Base-by-base conservation (phyloP, 2,329 filamentous ascomycete species). In the Fusarium papillatum region DNA sequence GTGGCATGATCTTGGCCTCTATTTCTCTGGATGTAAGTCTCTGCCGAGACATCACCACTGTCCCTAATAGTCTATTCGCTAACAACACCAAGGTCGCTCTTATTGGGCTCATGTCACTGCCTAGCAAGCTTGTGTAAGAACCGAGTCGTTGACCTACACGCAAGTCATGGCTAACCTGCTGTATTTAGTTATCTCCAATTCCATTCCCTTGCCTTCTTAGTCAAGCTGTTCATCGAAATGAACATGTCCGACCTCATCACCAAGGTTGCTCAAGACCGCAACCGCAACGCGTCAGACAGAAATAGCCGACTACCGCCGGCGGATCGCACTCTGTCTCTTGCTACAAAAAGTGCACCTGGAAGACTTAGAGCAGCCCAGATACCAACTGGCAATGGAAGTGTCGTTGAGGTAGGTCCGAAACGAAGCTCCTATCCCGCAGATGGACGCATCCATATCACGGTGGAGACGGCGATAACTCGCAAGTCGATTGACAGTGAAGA, bases 151-250 rank as follows among this genome's bases (percentile, higher is more conserved):
- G n/a, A 57, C 53, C n/a, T 17, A 22, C n/a, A 24, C 8, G 13
- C 36, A 19, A 17, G 31, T 31, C n/a, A 36, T 57, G 19, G 13
- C 53, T 57, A n/a, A 57, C 29, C 31, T 22, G 13, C 22, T 16
- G 10, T 7, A 22, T 17, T 22, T 22, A 57, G 53, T 14, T 57
- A 57, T 14, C 57, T 60, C 17, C 57, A 60, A 1, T 29, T 60
- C 7, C 57, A 60, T 14, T 39, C 57, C 13, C 3, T 60, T 0
- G 57, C 57, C 13, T 60, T 38, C 10, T 39, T 60, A 22, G 36
- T 60, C 36, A 60, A 60, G 22, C 34, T 60, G 34, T 60, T 60
- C 34, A 60, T 60, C 36, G 57, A 60, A 38, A 60, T 60, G 57
- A 39, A 60, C 36, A 60, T 60, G 57, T 31, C 57, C 7, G 57